These are phyloP conservation scores for Aspergillus novoparasiticus DNA, from an alignment of 2,329 filamentous ascomycete species.

Conservation along the genomic window DNA sequence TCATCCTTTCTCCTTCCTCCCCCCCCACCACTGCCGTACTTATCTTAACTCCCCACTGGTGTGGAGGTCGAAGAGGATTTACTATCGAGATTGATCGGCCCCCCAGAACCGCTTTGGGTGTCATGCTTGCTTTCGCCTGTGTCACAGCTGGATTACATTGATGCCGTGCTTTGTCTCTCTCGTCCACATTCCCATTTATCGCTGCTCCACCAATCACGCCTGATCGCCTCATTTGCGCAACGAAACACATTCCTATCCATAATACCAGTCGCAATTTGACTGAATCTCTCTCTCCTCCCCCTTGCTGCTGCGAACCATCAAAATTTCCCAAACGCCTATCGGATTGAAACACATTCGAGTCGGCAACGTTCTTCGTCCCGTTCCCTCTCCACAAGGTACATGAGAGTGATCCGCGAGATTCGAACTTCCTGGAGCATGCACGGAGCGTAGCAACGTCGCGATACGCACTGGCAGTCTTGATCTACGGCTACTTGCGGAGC, in stretches of 20 bases:
- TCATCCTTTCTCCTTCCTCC: background rate
- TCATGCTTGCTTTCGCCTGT: conserved; percentile 39
- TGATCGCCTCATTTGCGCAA: conserved; percentile 31
- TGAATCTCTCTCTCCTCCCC: conserved; percentile 29
- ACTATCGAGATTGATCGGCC: conserved; percentile 20
- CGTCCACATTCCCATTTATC: conserved; percentile 38
- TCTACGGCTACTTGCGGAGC: conserved; percentile 28
- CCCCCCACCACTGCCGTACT: conserved; percentile 11
- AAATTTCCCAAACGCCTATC: conserved; percentile 31
- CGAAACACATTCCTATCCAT: conserved; percentile 37
- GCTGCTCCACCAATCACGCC: conserved; percentile 36
- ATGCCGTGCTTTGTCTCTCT: conserved; percentile 39
- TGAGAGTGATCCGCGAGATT: conserved; percentile 41
- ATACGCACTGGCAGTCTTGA: conserved; percentile 29
- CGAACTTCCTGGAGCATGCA: conserved; percentile 46
- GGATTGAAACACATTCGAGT: conserved; percentile 23
- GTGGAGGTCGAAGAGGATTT: conserved; percentile 11
- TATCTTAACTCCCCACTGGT: conserved; percentile 9
- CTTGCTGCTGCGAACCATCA: conserved; percentile 38
- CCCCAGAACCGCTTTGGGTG: conserved; percentile 24
- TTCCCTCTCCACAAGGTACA: conserved; percentile 34
- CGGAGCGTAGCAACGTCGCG: conserved; percentile 43
- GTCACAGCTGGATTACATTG: conserved; percentile 41
- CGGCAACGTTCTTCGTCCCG: conserved; percentile 26
- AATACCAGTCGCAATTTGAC: conserved; percentile 25